Evolutionary conservation across 495 filamentous ascomycete genomes (phyloP), one percentile per base, ranked within the genome.

Genomic region (Hypoxylon perforatum): DNA sequence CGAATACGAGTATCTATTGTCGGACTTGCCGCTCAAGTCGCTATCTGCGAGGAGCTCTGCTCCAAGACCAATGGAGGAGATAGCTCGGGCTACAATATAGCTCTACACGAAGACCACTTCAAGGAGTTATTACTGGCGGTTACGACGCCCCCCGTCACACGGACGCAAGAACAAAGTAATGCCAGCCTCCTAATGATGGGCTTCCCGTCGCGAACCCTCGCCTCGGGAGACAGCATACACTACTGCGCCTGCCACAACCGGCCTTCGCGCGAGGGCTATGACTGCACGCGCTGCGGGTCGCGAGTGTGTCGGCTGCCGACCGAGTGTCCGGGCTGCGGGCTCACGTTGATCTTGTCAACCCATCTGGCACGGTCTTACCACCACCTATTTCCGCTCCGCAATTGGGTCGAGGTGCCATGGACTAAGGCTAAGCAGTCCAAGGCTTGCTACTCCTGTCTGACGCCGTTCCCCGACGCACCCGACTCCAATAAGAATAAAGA

Each of bases 161-260:
- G 90, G 46, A 84, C 88, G 0, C 77, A 85, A 33, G 88, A 88
- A 71, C 86, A 89, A 69, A 86, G 83, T 61, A 84, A 87, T 45
- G 90, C 90, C 36, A 91, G 91, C 22, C 82, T 98, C 28, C 84
- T 99, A 12, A 96, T 93, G 91, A 98, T 98, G 96, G 96, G 95
- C 3, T 99, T 99, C 69, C 95, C 95, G n/a, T 94, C 90, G 45
- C 87, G 95, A 14, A 90, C 90, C n/a, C 87, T 93, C 49, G 92
- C 92, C 56, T 80, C 86, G 14, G 80, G 77, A 19, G 87, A 90
- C 50, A 88, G 86, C n/a, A 72, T 82, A 64, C 80, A 75, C 59
- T 86, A 95, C 47, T 99, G 95, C 72, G 93, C 94, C 25, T 99
- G 95, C 73, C 96, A 99, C 78, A 89, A 88, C 57, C 88, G 88